Evolutionary conservation across 768 basidiomycete species (phyloP).

Genomic region (Lyophyllum decastes): DNA sequence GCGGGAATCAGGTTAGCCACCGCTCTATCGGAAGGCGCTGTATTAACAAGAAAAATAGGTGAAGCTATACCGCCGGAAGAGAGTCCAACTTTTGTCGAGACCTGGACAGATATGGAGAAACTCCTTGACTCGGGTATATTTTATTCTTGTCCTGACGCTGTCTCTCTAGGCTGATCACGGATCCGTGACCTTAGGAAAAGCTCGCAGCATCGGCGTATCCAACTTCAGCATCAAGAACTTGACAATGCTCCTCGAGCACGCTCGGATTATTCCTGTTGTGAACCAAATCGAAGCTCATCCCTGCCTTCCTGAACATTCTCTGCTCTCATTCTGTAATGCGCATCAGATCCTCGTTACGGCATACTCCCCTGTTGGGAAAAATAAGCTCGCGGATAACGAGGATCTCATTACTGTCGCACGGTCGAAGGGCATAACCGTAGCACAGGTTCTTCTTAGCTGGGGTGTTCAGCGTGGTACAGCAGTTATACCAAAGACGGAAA

Average conservation of each 20-base stretch:
- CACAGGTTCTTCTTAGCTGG: slow-evolving; percentile 61
- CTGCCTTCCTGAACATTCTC: slow-evolving; percentile 43
- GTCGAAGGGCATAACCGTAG: slow-evolving; percentile 30
- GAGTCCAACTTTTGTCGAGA: slow-evolving; percentile 35
- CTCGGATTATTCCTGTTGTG: slow-evolving; percentile 39
- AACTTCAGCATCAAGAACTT: slow-evolving; percentile 49
- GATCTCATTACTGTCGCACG: slow-evolving; percentile 27
- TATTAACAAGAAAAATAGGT: neutral
- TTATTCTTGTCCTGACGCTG: neutral
- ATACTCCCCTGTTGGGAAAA: slow-evolving; percentile 45
- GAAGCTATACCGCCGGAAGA: slow-evolving; percentile 19
- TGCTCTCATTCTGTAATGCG: slow-evolving; percentile 40
- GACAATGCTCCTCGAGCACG: slow-evolving; percentile 34
- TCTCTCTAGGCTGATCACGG: neutral
- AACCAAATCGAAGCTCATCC: slow-evolving; percentile 48
- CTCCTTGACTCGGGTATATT: slow-evolving; percentile 34
- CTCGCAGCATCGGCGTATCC: slow-evolving; percentile 46
- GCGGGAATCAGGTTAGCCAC: neutral
- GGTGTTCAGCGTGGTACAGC: slow-evolving; percentile 51
- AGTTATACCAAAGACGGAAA: slow-evolving; percentile 55
- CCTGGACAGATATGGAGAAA: slow-evolving; percentile 43
- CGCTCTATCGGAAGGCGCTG: neutral
- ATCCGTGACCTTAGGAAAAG: slow-evolving; percentile 27
- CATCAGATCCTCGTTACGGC: slow-evolving; percentile 47
- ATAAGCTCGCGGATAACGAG: slow-evolving; percentile 21